Evolutionary conservation across 2,329 filamentous ascomycete genomes (phyloP).

Genomic region (Fusarium fracticaudum): DNA sequence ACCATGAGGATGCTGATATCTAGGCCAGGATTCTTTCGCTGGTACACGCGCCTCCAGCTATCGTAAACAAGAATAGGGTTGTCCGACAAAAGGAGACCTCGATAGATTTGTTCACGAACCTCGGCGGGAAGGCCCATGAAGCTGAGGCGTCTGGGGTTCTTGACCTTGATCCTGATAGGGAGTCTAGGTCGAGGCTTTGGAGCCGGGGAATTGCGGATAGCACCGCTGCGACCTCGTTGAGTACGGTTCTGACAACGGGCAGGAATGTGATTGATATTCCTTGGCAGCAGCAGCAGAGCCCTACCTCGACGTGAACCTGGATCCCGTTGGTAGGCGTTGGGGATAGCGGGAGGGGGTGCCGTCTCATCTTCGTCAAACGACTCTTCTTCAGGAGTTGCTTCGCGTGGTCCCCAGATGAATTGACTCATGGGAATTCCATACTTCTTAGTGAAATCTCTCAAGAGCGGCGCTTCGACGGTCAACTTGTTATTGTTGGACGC

Average conservation of each 20-base stretch:
- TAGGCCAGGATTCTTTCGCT: slow-evolving; percentile 44
- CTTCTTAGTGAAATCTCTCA: slow-evolving; percentile 13
- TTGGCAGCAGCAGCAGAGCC: neutral
- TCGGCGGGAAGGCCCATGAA: slow-evolving; percentile 43
- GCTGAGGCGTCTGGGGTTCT: neutral
- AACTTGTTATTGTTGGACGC: neutral
- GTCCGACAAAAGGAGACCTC: slow-evolving; percentile 45
- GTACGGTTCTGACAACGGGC: neutral
- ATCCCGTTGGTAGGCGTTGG: neutral
- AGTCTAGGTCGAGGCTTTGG: neutral
- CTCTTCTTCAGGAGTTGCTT: neutral
- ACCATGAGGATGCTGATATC: slow-evolving; percentile 50
- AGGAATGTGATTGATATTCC: neutral
- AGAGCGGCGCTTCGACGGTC: slow-evolving; percentile 13
- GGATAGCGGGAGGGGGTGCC: slow-evolving; percentile 22
- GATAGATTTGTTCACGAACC: slow-evolving; percentile 46
- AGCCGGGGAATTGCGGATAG: neutral
- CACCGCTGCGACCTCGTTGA: neutral
- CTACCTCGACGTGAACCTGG: neutral
- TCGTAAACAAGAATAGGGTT: slow-evolving; percentile 47
- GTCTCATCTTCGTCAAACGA: slow-evolving; percentile 28
- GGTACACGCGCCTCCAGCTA: slow-evolving; percentile 48
- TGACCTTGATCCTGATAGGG: neutral
- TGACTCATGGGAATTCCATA: slow-evolving; percentile 21
- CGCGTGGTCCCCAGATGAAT: slow-evolving; percentile 18